Percentiles rank a stretch among this genome's conserved stretches.
phyloP scores from a whole-genome alignment of 1,284 basidiomycete genomes.

The Sanghuangporus sanghuang region DNA sequence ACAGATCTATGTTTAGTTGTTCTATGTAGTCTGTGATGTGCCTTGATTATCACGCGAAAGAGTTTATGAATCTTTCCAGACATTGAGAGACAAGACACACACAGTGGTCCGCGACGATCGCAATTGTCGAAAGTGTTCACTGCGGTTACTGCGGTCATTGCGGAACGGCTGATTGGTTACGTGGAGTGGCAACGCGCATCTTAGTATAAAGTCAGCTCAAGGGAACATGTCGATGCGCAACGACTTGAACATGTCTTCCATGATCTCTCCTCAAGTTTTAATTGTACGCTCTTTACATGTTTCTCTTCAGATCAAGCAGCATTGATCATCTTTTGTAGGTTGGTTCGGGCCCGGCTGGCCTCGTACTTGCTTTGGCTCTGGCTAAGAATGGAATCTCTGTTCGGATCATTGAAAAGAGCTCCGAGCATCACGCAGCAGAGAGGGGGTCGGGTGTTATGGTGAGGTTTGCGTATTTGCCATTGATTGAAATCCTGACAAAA shows the following conservation, averaged over 20 bases:
- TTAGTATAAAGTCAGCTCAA: too few relatives aligned
- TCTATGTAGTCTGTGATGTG: too few relatives aligned
- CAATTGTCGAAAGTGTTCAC: not conserved
- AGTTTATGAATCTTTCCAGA: too few relatives aligned
- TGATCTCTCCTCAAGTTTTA: too few relatives aligned
- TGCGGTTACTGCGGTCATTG: not conserved
- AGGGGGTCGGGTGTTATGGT: not conserved
- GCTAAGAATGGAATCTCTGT: conserved; percentile 12
- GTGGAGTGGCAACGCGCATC: too few relatives aligned
- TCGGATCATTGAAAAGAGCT: conserved; percentile 13
- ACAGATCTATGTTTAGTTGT: too few relatives aligned
- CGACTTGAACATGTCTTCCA: too few relatives aligned
- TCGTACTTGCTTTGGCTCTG: conserved; percentile 1
- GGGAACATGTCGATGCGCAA: too few relatives aligned
- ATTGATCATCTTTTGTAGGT: conserved; percentile 4
- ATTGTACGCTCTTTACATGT: not conserved
- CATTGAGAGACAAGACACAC: too few relatives aligned
- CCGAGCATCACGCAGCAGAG: not conserved
- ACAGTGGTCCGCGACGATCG: not conserved
- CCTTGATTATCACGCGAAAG: too few relatives aligned
- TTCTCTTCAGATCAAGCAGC: not conserved
- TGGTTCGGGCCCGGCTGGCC: conserved; percentile 11
- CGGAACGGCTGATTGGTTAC: not conserved
- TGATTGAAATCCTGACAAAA: not conserved
- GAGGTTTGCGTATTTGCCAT: not conserved